Base-by-base conservation (phyloP, 1,284 basidiomycete genomes). In the Puccinia novopanici region DNA sequence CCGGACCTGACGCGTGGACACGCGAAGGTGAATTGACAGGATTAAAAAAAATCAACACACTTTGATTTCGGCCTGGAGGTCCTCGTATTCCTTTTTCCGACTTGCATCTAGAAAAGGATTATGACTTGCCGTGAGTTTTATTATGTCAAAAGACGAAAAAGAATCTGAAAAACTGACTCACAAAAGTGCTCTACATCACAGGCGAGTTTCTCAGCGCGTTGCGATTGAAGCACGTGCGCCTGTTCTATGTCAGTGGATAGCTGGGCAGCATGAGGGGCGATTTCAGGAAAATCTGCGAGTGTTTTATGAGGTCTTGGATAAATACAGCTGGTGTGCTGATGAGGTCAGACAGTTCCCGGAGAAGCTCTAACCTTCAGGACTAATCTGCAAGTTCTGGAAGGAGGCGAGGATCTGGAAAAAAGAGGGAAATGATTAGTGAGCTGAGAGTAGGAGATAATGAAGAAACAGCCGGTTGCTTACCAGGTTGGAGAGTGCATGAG, bases 241-340 rank as follows among this genome's bases (percentile, higher is more conserved):
- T 77, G 61, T 34, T 77, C 75, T 27, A 77, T 9, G 48, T 77
- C 75, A 30, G 27, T 22, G n/a, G 75, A 77, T 42, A 77, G 75
- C n/a, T 77, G 42, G n/a, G 75, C 59, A 77, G 52, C 45, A n/a
- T 54, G 75, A 22, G 48, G 59, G 2, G 61, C 75, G 22, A 77
- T 34, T 13, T 65, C 59, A 54, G 42, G 75, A 54, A 61, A 77
- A 77, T 52, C 75, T 77, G 61, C 37, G 52, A n/a, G 42, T 70
- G 13, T 34, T 50, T 34, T 34, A 34, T 50, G 4, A 45, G 67
- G 27, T 50, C n/a, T 63, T 40, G 61, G 17, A 63, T 63, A 34
- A 63, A 37, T 40, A 63, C 61, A 34, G 40, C 40, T 19, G 61
- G 34, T 40, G 12, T 34, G 30, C 22, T 63, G 34, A 63, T 40